These are phyloP conservation scores for Jatropha multifida DNA, from an alignment of 441 rosid species.

Conservation along the genomic window DNA sequence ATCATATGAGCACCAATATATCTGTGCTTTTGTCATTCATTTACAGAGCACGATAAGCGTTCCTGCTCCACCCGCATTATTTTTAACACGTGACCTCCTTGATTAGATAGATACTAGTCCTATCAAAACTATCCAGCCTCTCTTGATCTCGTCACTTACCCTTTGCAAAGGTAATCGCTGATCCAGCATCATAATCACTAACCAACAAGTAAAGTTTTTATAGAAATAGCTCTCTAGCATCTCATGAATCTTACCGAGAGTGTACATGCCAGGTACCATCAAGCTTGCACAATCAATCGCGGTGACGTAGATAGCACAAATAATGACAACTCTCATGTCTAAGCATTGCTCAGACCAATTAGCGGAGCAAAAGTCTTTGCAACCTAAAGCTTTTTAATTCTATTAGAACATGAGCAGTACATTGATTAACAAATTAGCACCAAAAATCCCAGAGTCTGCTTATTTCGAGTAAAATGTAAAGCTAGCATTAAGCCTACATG, in stretches of 20 bases:
- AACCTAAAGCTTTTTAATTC: not conserved
- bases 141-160: not conserved
- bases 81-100: not conserved
- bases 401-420: not conserved
- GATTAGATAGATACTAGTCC: not conserved
- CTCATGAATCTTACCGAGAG: not conserved
- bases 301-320: not conserved
- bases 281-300: constrained; percentile 2
- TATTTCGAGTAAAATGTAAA: not conserved
- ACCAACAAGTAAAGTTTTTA: not conserved
- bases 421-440: constrained; percentile 1
- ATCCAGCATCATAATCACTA: not conserved
- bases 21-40: not conserved
- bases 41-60: not conserved
- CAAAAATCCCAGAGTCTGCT: constrained; percentile 6
- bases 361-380: not conserved
- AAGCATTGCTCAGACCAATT: not conserved
- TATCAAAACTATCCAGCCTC: not conserved
- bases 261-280: not conserved
- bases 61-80: not conserved
- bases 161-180: not conserved
- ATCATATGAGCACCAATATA: not conserved
- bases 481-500: constrained; percentile 13
- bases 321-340: not conserved
- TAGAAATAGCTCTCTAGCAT: not conserved